Conservation (phyloP, 2,329 filamentous ascomycete genomes). For the Verticillium albo-atrum region DNA sequence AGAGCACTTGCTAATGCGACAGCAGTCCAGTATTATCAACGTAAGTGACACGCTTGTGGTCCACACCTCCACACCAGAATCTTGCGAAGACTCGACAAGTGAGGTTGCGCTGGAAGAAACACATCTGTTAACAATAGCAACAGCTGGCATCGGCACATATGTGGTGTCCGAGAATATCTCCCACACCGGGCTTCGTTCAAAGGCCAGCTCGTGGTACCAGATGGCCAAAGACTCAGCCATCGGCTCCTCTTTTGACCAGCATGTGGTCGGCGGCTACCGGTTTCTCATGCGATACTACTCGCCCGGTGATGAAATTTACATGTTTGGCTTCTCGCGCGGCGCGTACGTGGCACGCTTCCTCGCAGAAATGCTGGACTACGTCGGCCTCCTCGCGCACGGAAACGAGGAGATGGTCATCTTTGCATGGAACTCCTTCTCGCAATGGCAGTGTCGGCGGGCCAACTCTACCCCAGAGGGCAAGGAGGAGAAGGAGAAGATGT, state of each 20-base stretch:
- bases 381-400: constrained; percentile 73
- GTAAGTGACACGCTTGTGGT: constrained; percentile 28
- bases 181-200: constrained; percentile 50
- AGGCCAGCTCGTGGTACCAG: constrained; percentile 61
- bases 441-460: constrained; percentile 61
- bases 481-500: constrained; percentile 56
- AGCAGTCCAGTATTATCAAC: constrained; percentile 56
- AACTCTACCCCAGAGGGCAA: constrained; percentile 28
- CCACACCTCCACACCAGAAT: too few relatives aligned
- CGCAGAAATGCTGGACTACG: constrained; percentile 80
- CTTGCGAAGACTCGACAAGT: background rate
- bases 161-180: constrained; percentile 56
- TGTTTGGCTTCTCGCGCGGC: constrained; percentile 71
- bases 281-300: constrained; percentile 73
- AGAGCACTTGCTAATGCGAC: background rate
- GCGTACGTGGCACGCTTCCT: constrained; percentile 71
- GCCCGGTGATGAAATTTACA: constrained; percentile 60
- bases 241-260: constrained; percentile 74
- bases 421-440: constrained; percentile 76
- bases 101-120: too few relatives aligned
- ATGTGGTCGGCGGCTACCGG: constrained; percentile 79
- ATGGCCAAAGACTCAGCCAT: constrained; percentile 77
- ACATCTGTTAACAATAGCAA: background rate
- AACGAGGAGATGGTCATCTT: constrained; percentile 85
- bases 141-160: constrained; percentile 70